Percentiles rank a stretch among this genome's conserved stretches.
Evolutionary conservation across 208 protist species (phyloP).

Genomic region (Leishmania tropica): DNA sequence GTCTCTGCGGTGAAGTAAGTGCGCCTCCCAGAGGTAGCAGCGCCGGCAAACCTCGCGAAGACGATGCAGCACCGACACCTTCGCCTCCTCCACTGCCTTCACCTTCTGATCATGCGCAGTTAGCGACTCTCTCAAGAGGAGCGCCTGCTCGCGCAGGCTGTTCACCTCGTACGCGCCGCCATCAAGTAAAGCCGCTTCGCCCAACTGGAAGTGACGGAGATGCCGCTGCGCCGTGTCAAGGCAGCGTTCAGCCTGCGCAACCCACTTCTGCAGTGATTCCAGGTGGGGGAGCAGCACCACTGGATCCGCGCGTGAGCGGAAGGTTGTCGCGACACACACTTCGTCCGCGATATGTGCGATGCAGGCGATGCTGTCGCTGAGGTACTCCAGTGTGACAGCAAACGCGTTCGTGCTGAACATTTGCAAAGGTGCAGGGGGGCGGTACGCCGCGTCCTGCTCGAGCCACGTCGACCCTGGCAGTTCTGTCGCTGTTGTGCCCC

Average conservation of each 20-base stretch:
- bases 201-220: slow-evolving; percentile 65
- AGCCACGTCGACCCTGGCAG: slow-evolving; percentile 9
- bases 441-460: slow-evolving; percentile 18
- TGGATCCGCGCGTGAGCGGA: slow-evolving; percentile 41
- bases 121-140: slow-evolving; percentile 69
- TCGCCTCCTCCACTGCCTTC: slow-evolving; percentile 53
- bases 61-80: slow-evolving; percentile 35
- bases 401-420: slow-evolving; percentile 66
- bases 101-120: slow-evolving; percentile 73
- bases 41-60: slow-evolving; percentile 39
- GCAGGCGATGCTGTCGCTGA: slow-evolving; percentile 45
- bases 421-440: slow-evolving; percentile 41
- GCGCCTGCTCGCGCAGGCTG: slow-evolving; percentile 69
- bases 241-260: slow-evolving; percentile 38
- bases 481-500: background rate
- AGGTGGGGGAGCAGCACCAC: slow-evolving; percentile 45
- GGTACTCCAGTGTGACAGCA: slow-evolving; percentile 55
- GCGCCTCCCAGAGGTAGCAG: slow-evolving; percentile 52
- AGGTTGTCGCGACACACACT: slow-evolving; percentile 63
- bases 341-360: slow-evolving; percentile 60
- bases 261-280: slow-evolving; percentile 39
- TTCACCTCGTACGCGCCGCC: slow-evolving; percentile 65
- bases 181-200: slow-evolving; percentile 65
- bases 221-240: slow-evolving; percentile 49
- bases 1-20: slow-evolving; percentile 33